Percentiles rank a stretch among this genome's conserved stretches.
Conservation (phyloP, 2,329 filamentous ascomycete species). For the Malbranchea zuffiana region DNA sequence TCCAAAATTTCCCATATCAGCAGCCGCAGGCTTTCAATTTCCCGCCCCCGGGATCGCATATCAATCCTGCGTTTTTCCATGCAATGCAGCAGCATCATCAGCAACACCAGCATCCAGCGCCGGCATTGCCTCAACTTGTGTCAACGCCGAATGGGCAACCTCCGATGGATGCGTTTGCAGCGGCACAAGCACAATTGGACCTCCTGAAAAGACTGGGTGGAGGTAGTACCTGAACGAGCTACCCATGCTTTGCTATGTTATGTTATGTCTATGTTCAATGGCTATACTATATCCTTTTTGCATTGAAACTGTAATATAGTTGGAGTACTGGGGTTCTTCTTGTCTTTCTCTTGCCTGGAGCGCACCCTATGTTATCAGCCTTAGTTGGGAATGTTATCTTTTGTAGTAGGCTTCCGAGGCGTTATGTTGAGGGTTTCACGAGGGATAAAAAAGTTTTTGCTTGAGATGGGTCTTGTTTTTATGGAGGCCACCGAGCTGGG, state of each 20-base stretch:
- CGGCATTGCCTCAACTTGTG: slow-evolving; percentile 13
- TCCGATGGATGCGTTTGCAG: slow-evolving; percentile 29
- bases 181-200: slow-evolving; percentile 34
- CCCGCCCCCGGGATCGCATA: slow-evolving; percentile 37
- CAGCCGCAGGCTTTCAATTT: slow-evolving; percentile 33
- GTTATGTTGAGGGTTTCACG: too few relatives aligned
- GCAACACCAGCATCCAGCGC: slow-evolving; percentile 20
- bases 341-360: too few relatives aligned
- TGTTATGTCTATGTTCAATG: too few relatives aligned
- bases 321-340: too few relatives aligned
- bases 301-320: too few relatives aligned
- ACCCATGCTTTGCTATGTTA: background rate
- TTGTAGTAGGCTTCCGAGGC: too few relatives aligned
- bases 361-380: too few relatives aligned
- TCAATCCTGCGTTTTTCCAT: slow-evolving; percentile 50
- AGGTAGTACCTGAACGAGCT: slow-evolving; percentile 10
- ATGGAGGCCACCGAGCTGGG: too few relatives aligned
- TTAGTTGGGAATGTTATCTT: too few relatives aligned
- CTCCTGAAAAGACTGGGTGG: slow-evolving; percentile 29
- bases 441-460: too few relatives aligned
- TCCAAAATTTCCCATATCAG: slow-evolving; percentile 28
- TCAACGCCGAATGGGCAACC: slow-evolving; percentile 13
- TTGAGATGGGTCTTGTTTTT: too few relatives aligned
- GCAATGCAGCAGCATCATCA: slow-evolving; percentile 25
- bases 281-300: too few relatives aligned